Evolutionary conservation across 2,329 filamentous ascomycete genomes (phyloP).

Genomic region (Alternaria longipes): DNA sequence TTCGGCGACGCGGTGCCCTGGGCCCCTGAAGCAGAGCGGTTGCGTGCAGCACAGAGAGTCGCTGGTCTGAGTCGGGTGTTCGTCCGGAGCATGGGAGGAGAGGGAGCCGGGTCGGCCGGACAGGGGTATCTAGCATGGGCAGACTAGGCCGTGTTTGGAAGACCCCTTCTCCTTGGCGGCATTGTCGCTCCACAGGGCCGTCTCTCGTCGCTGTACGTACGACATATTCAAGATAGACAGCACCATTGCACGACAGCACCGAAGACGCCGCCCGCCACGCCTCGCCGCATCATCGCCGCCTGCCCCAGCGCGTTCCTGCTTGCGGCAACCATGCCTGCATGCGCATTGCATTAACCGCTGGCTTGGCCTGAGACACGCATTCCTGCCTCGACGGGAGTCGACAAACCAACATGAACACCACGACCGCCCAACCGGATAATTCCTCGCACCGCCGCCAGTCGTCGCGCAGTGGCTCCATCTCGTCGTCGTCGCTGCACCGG

Average conservation of each 20-base stretch:
- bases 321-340: conserved; percentile 40
- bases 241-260: conserved; percentile 17
- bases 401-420: conserved; percentile 35
- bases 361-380: conserved; percentile 43
- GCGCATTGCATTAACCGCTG: conserved; percentile 32
- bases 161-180: conserved; percentile 17
- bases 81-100: neutral
- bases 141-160: conserved; percentile 8
- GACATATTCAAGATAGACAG: conserved; percentile 5
- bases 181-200: conserved; percentile 6
- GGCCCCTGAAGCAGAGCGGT: neutral
- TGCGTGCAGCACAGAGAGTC: neutral
- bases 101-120: neutral
- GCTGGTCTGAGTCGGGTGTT: neutral
- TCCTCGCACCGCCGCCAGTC: conserved; percentile 34
- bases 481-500: conserved; percentile 56
- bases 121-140: neutral
- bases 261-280: conserved; percentile 8
- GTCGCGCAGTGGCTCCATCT: conserved; percentile 56
- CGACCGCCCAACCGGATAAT: conserved; percentile 7
- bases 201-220: neutral
- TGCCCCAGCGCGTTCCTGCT: conserved; percentile 36
- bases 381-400: conserved; percentile 4
- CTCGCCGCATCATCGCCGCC: conserved; percentile 9
- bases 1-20: neutral